These are phyloP conservation scores for Fomitopsis betulina DNA, from an alignment of 1,284 basidiomycete genomes.

Conservation along the genomic window DNA sequence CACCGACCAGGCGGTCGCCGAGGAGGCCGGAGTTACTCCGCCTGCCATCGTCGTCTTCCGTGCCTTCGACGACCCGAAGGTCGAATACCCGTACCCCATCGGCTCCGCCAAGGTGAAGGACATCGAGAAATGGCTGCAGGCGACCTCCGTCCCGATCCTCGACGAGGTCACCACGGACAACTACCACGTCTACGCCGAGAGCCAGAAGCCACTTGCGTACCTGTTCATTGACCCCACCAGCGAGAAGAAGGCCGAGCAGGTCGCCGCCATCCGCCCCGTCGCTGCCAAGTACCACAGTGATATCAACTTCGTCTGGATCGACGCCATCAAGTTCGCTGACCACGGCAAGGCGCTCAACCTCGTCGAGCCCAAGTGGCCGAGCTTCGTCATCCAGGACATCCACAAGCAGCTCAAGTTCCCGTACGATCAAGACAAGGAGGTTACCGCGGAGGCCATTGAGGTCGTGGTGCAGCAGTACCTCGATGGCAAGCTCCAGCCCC, in stretches of 20 bases:
- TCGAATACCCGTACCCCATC: slow-evolving; percentile 68
- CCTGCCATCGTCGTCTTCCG: slow-evolving; percentile 94
- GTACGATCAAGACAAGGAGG: slow-evolving; percentile 62
- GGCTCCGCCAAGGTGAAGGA: slow-evolving; percentile 53
- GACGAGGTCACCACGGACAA: slow-evolving; percentile 96
- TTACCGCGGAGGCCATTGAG: slow-evolving; percentile 53
- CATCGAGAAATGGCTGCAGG: slow-evolving; percentile 75
- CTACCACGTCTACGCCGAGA: slow-evolving; percentile 83
- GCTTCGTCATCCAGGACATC: slow-evolving; percentile 92
- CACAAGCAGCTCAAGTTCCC: slow-evolving; percentile 88
- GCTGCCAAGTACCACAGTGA: slow-evolving; percentile 82
- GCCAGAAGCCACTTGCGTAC: slow-evolving; percentile 89
- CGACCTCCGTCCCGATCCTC: slow-evolving; percentile 84
- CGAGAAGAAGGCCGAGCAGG: slow-evolving; percentile 60
- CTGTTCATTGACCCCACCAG: slow-evolving; percentile 86
- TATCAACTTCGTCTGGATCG: slow-evolving; percentile 98
- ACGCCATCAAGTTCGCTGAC: slow-evolving; percentile 91
- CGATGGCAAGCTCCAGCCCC: slow-evolving; percentile 73
- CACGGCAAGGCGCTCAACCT: slow-evolving; percentile 96
- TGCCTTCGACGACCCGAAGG: slow-evolving; percentile 83
- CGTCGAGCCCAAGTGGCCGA: slow-evolving; percentile 81
- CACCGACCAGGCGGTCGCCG: slow-evolving; percentile 66
- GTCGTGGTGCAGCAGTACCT: slow-evolving; percentile 67
- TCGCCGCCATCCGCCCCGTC: slow-evolving; percentile 71
- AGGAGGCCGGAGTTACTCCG: slow-evolving; percentile 67